Base-by-base conservation (phyloP, 176 grass and related monocot genomes). In the Triticum monococcum region DNA sequence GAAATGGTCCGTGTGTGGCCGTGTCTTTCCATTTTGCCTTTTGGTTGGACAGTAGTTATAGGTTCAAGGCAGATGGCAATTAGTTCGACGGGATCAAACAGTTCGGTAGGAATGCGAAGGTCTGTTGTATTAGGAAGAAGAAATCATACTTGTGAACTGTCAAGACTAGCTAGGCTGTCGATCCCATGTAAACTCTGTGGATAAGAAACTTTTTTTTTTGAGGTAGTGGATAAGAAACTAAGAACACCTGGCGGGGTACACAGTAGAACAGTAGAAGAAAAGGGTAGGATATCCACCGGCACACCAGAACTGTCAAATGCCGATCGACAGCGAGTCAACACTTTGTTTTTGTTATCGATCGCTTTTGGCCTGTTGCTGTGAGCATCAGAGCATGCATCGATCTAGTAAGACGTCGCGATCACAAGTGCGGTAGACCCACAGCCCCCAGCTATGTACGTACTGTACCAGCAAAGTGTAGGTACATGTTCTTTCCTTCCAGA, bases 221-320 rank as follows among this genome's bases (percentile, higher is more conserved):
- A n/a, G n/a, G n/a, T n/a, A n/a, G 1, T 18, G 57, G 57, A 86
- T 60, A 70, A 60, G 12, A 68, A 37, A 33, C 33, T 18, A 68
- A 8, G 40, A 25, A 46, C n/a, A 45, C 38, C n/a, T 28, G 38
- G 70, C 9, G 60, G n/a, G 23, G 28, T 40, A 40, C 46, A 18
- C 5, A 18, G 50, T 54, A 54, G 16, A 54, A 54, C 18, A 66
- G 16, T 23, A 30, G n/a, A 73, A 22, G 13, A 77, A 68, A 62
- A 12, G 38, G 68, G 77, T 86, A 78, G 32, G 83, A 87, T 79
- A 87, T 79, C 54, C 89, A 87, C 84, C 89, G 89, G 57, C 89
- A 45, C 74, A 45, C 9, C 2, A 48, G 5, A 79, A 72, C 46
- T 57, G 79, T 65, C 62, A 63, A 71, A 54, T 40, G 13, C n/a